A percentile compares a stretch with the other conserved stretches of the same genome.
These are phyloP conservation scores for Saposhnikovia divaricata DNA, from an alignment of 129 eudicot species.

Conservation along the genomic window DNA sequence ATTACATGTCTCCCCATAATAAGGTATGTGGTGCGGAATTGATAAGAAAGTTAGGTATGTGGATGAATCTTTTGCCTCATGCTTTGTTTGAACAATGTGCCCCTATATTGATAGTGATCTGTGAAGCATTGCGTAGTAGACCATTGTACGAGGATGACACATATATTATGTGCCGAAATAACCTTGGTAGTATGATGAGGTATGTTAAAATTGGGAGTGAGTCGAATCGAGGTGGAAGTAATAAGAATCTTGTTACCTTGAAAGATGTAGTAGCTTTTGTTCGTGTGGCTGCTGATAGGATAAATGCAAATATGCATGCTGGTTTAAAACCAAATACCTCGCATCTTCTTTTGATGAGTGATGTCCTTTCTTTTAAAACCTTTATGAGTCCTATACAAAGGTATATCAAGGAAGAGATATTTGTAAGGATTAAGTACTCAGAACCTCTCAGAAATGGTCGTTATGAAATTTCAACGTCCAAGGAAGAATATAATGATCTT, in stretches of 20 bases:
- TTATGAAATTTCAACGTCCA: slow-evolving; percentile 14
- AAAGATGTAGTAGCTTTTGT: not conserved
- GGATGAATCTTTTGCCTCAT: not conserved
- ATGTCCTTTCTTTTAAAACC: too few species aligned
- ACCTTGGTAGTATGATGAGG: not conserved
- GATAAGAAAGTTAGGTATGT: not conserved
- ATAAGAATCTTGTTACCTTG: too few species aligned
- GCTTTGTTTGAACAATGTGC: not conserved
- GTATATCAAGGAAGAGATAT: slow-evolving; percentile 16
- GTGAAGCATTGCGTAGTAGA: not conserved
- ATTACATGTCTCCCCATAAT: not conserved
- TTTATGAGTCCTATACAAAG: slow-evolving; percentile 15
- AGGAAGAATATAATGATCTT: slow-evolving; percentile 19
- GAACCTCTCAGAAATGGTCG: slow-evolving; percentile 6
- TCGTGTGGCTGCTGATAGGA: not conserved
- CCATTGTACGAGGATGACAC: too few species aligned
- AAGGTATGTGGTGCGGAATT: not conserved
- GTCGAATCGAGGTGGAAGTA: not conserved
- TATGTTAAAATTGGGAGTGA: not conserved
- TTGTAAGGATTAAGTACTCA: not conserved
- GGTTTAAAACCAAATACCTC: not conserved
- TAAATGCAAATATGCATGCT: not conserved
- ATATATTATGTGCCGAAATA: not conserved
- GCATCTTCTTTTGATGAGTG: not conserved
- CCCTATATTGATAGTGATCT: not conserved